A percentile compares a stretch with the other conserved stretches of the same genome.
phyloP scores from a whole-genome alignment of 495 filamentous ascomycete species.

The Tetracladium setigerum region DNA sequence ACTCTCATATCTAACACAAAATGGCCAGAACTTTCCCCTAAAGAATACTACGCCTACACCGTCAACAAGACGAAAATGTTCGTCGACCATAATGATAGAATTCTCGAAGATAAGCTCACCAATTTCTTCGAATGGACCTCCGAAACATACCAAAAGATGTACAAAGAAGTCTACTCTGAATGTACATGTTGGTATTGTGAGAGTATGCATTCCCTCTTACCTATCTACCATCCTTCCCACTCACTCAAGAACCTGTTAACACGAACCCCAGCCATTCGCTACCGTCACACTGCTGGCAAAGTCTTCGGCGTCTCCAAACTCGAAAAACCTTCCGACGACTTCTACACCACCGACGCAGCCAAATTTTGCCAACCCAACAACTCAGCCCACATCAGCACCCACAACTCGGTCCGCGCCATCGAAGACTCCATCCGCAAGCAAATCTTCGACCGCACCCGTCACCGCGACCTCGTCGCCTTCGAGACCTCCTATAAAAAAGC shows the following conservation, averaged over 20 bases:
- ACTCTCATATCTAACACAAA: too few species aligned
- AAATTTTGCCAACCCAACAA: slow-evolving; percentile 45
- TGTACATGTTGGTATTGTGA: slow-evolving; percentile 94
- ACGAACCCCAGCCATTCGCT: slow-evolving; percentile 46
- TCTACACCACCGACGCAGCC: slow-evolving; percentile 46
- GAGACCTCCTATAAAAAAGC: slow-evolving; percentile 56
- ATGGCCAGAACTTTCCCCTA: slow-evolving; percentile 48
- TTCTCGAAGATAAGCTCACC: slow-evolving; percentile 55
- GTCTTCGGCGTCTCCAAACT: slow-evolving; percentile 34
- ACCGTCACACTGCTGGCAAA: slow-evolving; percentile 39
- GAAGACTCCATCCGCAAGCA: slow-evolving; percentile 6
- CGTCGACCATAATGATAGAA: slow-evolving; percentile 83
- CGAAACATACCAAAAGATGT: slow-evolving; percentile 56
- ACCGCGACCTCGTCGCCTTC: slow-evolving; percentile 29
- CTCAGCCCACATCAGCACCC: slow-evolving; percentile 65
- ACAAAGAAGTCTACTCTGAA: slow-evolving; percentile 62
- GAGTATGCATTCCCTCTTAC: slow-evolving; percentile 19
- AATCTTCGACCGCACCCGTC: slow-evolving; percentile 21
- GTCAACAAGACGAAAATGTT: slow-evolving; percentile 37
- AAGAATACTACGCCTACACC: slow-evolving; percentile 54
- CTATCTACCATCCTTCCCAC: neutral
- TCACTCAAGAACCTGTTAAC: slow-evolving; percentile 1
- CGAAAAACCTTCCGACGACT: slow-evolving; percentile 44
- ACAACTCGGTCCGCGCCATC: slow-evolving; percentile 46
- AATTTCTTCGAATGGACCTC: slow-evolving; percentile 67